Base-by-base conservation (phyloP, 2,329 filamentous ascomycete species). In the Pseudofabraea citricarpa region DNA sequence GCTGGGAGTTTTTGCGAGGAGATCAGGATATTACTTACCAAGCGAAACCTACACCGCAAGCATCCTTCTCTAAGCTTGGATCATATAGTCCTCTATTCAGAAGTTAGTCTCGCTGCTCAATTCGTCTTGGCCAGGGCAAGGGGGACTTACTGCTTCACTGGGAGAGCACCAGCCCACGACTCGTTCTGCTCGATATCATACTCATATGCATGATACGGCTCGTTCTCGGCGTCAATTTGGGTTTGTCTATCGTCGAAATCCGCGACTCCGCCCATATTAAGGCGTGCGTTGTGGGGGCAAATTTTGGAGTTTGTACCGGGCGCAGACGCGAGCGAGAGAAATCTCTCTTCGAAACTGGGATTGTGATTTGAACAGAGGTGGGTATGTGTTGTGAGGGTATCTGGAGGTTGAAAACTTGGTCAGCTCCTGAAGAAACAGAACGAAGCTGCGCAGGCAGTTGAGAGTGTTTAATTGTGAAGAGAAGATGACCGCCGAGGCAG, bases 1-100 rank as follows among this genome's bases (percentile, higher is more conserved):
- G 22, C 2, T 29, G 22, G 46, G 24, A 45, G 13, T 13, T 4
- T 20, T 24, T 6, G 16, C 21, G 7, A 10, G 13, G 22, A 15
- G 16, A 26, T 35, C 33, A 18, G 20, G 18, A 20, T 6, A 37
- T 23, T 44, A 76, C 82, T 73, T 75, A 94, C 89, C 91, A 95
- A 69, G 91, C 89, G 70, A 98, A 98, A 66, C 93, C 93, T 62
- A 98, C 93, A 87, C 93, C 93, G 64, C 93, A 98, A 56, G 93
- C 90, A 90, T 98, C 93, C 70, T 97, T 97, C 72, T 97, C 93
- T 53, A 94, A 81, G 66, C 84, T 82, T 51, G 93, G 93, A 72
- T 97, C 90, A 66, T 98, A 98, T 40, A 98, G 81, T 77, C 91
- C 93, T 64, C 74, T 77, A 43, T 36, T 12, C 8, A 23, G 2